Evolutionary conservation across 805 yeast genomes (phyloP).

Genomic region (Myxozyma neotropica): DNA sequence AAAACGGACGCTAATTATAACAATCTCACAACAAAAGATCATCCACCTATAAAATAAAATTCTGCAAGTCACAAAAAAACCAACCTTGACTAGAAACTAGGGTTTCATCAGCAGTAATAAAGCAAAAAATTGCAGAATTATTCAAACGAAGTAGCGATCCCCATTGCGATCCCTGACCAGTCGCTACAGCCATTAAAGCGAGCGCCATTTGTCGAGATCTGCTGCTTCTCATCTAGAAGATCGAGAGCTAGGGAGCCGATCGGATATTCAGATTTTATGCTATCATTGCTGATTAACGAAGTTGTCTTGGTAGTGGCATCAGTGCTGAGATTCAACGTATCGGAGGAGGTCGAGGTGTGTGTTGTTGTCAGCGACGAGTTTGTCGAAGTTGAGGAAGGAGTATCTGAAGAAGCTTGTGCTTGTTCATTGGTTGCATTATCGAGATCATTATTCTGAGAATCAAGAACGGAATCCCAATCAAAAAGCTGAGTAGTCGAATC

Average conservation of each 20-base stretch:
- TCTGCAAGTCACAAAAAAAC: too few species aligned
- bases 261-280: slow-evolving; percentile 13
- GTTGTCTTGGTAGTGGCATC: not conserved
- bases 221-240: slow-evolving; percentile 24
- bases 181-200: slow-evolving; percentile 33
- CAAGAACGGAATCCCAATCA: slow-evolving; percentile 21
- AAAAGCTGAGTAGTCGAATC: not conserved
- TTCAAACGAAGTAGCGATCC: slow-evolving; percentile 4
- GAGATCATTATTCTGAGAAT: not conserved
- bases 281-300: not conserved
- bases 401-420: not conserved
- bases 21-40: too few species aligned
- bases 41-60: too few species aligned
- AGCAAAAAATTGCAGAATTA: not conserved
- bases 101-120: too few species aligned
- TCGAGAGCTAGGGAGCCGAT: slow-evolving; percentile 21
- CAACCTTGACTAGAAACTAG: too few species aligned
- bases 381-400: not conserved
- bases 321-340: not conserved
- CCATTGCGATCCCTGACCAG: slow-evolving; percentile 30
- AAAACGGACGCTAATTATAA: too few species aligned
- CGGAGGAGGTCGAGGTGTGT: not conserved
- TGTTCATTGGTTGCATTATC: not conserved
- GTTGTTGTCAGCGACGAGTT: not conserved
- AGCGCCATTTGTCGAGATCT: slow-evolving; percentile 32